phyloP scores from a whole-genome alignment of 2,329 filamentous ascomycete species.

The Botrytis sinoallii region DNA sequence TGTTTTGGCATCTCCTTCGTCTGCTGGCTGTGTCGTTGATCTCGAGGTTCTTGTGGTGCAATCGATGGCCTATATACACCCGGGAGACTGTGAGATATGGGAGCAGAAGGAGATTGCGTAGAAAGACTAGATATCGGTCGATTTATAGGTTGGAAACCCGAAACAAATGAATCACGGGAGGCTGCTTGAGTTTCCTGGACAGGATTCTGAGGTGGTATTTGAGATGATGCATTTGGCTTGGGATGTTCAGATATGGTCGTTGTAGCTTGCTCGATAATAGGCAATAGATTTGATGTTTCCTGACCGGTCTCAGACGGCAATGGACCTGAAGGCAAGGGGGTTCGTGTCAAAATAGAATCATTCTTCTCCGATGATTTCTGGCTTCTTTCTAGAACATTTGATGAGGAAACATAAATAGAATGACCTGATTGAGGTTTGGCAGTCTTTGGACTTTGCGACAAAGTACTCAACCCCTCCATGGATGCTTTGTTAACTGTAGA shows the following conservation, averaged over 20 bases:
- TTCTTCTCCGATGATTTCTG: background rate
- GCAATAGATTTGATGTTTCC: background rate
- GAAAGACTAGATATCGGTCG: background rate
- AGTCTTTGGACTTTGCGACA: background rate
- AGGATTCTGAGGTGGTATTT: background rate
- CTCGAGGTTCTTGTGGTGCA: background rate
- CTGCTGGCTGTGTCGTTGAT: too few relatives aligned
- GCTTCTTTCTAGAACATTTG: background rate
- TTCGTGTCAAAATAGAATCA: background rate
- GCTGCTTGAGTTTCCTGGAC: background rate
- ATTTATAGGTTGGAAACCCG: slow-evolving; percentile 3
- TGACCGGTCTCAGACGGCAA: background rate
- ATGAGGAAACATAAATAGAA: background rate
- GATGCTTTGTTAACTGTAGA: background rate
- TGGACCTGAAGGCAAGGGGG: background rate
- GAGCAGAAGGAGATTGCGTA: background rate
- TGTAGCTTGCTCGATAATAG: background rate
- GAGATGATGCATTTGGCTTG: background rate
- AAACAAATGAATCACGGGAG: background rate
- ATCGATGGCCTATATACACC: background rate
- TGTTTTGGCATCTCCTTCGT: background rate
- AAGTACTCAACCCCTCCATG: background rate
- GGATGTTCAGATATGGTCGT: background rate
- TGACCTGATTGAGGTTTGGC: background rate
- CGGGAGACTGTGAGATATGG: background rate